phyloP scores from a whole-genome alignment of 345 rosid genomes.

The Melaleuca alternifolia region DNA sequence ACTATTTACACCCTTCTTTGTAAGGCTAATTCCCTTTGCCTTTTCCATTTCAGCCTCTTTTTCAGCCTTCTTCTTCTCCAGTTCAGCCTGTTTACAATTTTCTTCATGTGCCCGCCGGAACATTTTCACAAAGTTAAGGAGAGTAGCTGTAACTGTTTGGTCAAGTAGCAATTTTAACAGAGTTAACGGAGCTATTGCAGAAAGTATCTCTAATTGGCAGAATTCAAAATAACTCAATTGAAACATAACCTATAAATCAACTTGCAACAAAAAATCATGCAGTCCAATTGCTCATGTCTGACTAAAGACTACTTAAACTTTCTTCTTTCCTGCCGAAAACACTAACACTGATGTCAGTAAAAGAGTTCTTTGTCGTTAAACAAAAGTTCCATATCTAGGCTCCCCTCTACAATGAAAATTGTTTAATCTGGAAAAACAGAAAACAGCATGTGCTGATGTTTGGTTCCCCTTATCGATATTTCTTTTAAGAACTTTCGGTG shows the following conservation, averaged over 20 bases:
- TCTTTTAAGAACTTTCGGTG: neutral
- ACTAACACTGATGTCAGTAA: neutral
- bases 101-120: constrained; percentile 96
- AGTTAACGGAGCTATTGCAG: neutral
- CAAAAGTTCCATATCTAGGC: neutral
- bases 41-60: constrained; percentile 95
- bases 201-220: neutral
- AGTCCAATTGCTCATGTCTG: neutral
- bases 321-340: neutral
- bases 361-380: neutral
- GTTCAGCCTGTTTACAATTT: constrained; percentile 75
- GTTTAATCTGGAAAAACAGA: neutral
- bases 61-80: constrained; percentile 84
- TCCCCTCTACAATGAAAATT: neutral
- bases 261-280: neutral
- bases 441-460: neutral
- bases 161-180: neutral
- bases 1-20: constrained; percentile 47
- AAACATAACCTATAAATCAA: neutral
- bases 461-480: neutral
- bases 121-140: constrained; percentile 72
- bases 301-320: neutral
- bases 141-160: constrained; percentile 75
- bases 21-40: constrained; percentile 58
- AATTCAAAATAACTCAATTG: neutral